phyloP scores from a whole-genome alignment of 306 rosid species.

The Ochetophila trinervis region DNA sequence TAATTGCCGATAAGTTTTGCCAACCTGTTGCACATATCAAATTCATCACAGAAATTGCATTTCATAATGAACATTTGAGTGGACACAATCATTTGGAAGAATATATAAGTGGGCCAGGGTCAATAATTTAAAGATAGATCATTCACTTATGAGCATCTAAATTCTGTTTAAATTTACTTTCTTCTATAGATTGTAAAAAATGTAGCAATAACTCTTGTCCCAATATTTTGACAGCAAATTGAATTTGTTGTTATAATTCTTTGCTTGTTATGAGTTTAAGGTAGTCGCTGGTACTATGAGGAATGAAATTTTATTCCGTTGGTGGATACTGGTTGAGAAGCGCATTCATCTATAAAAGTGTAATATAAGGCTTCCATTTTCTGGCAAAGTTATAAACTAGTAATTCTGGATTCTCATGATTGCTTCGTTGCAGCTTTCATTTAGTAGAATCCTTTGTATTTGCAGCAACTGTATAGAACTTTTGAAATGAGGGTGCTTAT shows the following conservation, averaged over 20 bases:
- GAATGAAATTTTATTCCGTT: background rate
- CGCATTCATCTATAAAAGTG: background rate
- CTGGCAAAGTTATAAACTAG: background rate
- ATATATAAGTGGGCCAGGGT: background rate
- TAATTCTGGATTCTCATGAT: background rate
- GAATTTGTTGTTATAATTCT: background rate
- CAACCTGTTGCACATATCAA: too few relatives aligned
- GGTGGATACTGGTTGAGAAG: background rate
- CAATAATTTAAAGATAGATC: background rate
- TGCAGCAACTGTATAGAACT: background rate
- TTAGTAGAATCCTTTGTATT: background rate
- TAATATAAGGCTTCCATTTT: background rate
- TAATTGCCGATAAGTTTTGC: too few relatives aligned
- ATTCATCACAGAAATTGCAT: too few relatives aligned
- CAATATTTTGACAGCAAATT: background rate
- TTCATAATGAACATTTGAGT: background rate
- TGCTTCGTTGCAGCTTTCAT: background rate
- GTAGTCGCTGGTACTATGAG: background rate
- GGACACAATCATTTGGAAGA: background rate
- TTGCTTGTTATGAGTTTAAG: conserved; percentile 7
- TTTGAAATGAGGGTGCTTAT: background rate
- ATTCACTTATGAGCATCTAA: background rate
- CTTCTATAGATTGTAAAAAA: background rate
- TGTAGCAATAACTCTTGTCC: background rate
- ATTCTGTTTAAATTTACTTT: background rate